Percentiles rank a stretch among this genome's conserved stretches.
phyloP scores from a whole-genome alignment of 352 stramenopile genomes.

The Pythium plurisporium region DNA sequence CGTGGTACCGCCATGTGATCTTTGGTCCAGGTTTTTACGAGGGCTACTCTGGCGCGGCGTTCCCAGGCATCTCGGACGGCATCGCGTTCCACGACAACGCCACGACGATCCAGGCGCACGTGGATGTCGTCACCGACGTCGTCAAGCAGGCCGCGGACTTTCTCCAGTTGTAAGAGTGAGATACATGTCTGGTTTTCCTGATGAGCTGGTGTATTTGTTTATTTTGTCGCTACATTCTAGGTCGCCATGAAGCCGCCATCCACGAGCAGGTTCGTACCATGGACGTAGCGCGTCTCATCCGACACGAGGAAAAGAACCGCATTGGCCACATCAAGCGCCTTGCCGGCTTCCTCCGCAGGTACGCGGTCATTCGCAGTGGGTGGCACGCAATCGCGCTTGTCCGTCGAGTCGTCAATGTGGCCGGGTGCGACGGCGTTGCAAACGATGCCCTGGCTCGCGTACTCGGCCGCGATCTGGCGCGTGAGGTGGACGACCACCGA shows the following conservation, averaged over 20 bases:
- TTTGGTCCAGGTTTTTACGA: conserved; percentile 59
- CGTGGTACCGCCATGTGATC: conserved; percentile 58
- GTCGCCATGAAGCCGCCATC: conserved; percentile 55
- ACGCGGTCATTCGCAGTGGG: conserved; percentile 44
- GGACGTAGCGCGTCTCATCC: conserved; percentile 57
- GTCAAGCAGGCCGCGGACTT: conserved; percentile 10
- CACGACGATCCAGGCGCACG: conserved; percentile 31
- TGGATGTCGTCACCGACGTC: conserved; percentile 34
- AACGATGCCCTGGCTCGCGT: conserved; percentile 50
- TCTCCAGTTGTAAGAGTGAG: background rate
- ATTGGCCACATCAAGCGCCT: conserved; percentile 63
- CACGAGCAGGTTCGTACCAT: conserved; percentile 60
- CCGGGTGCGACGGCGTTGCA: conserved; percentile 59
- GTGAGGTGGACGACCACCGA: conserved; percentile 62
- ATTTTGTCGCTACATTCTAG: conserved; percentile 18
- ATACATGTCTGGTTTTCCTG: background rate
- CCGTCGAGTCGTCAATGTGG: conserved; percentile 63
- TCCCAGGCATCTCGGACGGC: conserved; percentile 43
- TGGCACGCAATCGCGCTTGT: conserved; percentile 48
- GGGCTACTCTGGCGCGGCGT: conserved; percentile 41
- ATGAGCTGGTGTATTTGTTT: conserved; percentile 3
- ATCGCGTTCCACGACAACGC: conserved; percentile 37
- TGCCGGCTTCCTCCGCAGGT: conserved; percentile 45
- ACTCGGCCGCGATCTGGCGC: conserved; percentile 56
- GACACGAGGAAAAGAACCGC: conserved; percentile 65